Evolutionary conservation across 768 basidiomycete species (phyloP).

Genomic region (Auriscalpium microsporum): DNA sequence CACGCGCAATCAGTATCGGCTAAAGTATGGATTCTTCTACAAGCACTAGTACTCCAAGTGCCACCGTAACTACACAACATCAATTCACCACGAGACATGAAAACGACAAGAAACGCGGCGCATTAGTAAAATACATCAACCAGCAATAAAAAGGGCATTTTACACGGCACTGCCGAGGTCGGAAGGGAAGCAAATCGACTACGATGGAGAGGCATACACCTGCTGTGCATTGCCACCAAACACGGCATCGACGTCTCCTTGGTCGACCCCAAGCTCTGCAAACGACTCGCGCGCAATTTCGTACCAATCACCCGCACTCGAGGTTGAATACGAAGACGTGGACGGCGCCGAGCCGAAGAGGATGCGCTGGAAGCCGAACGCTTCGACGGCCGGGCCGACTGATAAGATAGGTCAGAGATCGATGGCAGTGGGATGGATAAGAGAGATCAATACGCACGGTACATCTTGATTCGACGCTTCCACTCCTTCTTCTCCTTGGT

Average conservation of each 20-base stretch:
- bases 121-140: not conserved
- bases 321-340: constrained; percentile 35
- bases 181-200: not conserved
- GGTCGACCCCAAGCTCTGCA: constrained; percentile 72
- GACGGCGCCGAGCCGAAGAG: constrained; percentile 75
- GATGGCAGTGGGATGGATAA: constrained; percentile 2
- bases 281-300: constrained; percentile 71
- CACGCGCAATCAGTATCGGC: no score
- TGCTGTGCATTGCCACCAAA: constrained; percentile 46
- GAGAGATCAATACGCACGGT: constrained; percentile 44
- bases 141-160: not conserved
- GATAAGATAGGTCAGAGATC: not conserved
- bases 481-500: constrained; percentile 49
- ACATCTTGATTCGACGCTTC: constrained; percentile 73
- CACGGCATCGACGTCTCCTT: constrained; percentile 66
- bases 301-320: constrained; percentile 66
- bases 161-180: not conserved
- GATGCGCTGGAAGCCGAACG: constrained; percentile 78
- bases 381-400: constrained; percentile 81
- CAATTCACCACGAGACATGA: no score
- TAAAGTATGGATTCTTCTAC: no score
- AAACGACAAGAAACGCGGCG: no score
- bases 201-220: constrained; percentile 28
- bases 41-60: no score
- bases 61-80: no score